Evolutionary conservation across 257 asterid genomes (phyloP), one percentile per base, ranked within the genome.

Genomic region (Oldenlandia corymbosa): DNA sequence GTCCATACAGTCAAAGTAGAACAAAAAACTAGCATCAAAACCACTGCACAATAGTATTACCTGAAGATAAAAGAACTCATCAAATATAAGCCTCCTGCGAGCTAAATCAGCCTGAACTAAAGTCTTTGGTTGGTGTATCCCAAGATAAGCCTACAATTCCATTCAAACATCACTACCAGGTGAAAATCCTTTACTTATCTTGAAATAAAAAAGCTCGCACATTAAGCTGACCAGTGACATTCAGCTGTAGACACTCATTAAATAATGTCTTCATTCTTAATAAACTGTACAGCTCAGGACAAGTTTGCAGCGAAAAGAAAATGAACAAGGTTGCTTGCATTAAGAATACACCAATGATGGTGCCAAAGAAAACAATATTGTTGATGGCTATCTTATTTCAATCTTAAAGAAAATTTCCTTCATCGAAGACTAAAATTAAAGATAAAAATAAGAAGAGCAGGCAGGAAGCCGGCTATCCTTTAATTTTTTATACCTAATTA

Each of bases 51-150:
- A 32, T 21, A 51, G 4, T 27, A 51, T 72, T 75, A 92, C 98
- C 95, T 92, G 98, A 69, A 92, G 84, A 83, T 88, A 92, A 67
- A 92, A 88, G 80, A 92, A 92, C 80, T 92, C 98, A 62, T 92
- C 98, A 82, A 92, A 92, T 59, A 92, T 87, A 66, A 92, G 95
- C 88, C 98, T 85, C 77, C 75, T 85, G 58, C 97, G 95, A 68
- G 98, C 96, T 72, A 80, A 76, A 76, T 92, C 91, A 28, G 98
- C 98, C 74, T 73, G 80, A 65, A 60, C 71, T 68, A 92, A 67
- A 73, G 74, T 72, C 78, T 76, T 75, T 21, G 98, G 98, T 77
- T 80, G 87, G 84, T 92, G 98, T 74, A 92, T 92, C 54, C 97
- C 95, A 72, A 62, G 63, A 83, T 88, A 92, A 72, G 98, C 95